Base-by-base conservation (phyloP, 495 filamentous ascomycete species). In the Glarea lozoyensis region DNA sequence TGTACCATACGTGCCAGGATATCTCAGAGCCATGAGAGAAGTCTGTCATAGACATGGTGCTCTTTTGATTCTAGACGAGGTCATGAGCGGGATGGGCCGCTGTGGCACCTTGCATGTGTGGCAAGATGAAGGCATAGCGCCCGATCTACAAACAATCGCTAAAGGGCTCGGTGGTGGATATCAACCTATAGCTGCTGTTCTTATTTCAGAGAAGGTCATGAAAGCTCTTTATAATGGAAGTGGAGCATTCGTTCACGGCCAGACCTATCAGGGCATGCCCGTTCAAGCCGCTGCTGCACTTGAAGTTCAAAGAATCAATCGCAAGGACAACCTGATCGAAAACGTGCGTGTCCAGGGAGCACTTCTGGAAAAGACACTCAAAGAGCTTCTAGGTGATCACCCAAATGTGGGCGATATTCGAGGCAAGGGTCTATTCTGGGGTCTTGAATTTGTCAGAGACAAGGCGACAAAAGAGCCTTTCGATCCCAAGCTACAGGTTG, bases 11-110 rank as follows among this genome's bases (percentile, higher is more conserved):
- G 70, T 82, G 2, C 60, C 65, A 0, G 81, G 79, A 0, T 89
- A 87, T 46, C 70, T 86, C 42, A 59, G 61, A 27, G 77, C 75
- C 25, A 74, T 86, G 62, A 70, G 70, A 54, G 56, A 59, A 3
- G 53, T 89, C 3, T 86, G 82, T 54, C 60, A 75, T 21, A 72
- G 72, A 44, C 66, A 85, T 50, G 82, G 79, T 21, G 78, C 75
- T 0, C 68, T 88, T 2, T 63, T 86, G 20, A 79, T 88, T 35
- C 60, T 84, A 4, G 85, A 90, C 43, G 85, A 90, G 46, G 73
- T 87, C 24, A 88, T 90, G 84, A 77, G 81, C 52, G 85, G 82
- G 0, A 85, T 84, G 74, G 83, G 82, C 1, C 69, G 80, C 6
- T 73, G 68, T 12, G 82, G 82, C 0, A 82, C 76, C 2, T 54